Conservation (phyloP, 2,329 filamentous ascomycete genomes). For the Xylariaceae sp. region DNA sequence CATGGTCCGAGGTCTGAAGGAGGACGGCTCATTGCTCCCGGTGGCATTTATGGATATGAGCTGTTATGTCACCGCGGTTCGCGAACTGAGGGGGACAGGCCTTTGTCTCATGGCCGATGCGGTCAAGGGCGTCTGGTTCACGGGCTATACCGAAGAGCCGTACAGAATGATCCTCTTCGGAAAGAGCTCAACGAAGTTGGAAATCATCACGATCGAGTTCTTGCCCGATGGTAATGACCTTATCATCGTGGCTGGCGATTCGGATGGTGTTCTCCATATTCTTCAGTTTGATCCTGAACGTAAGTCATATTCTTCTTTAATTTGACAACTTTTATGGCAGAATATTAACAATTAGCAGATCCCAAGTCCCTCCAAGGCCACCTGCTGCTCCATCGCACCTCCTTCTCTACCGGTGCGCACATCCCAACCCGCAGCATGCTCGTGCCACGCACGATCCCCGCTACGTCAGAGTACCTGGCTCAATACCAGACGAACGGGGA, state of each 20-base stretch:
- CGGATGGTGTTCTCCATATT: constrained; percentile 79
- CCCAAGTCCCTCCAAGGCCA: constrained; percentile 89
- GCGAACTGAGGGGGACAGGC: constrained; percentile 76
- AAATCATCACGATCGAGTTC: constrained; percentile 79
- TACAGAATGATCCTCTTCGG: constrained; percentile 93
- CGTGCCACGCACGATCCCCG: constrained; percentile 60
- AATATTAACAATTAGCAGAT: constrained; percentile 49
- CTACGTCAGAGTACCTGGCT: constrained; percentile 30
- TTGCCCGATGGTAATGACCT: constrained; percentile 79
- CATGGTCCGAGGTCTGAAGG: constrained; percentile 92
- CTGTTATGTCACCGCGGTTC: constrained; percentile 82
- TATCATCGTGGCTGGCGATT: constrained; percentile 76
- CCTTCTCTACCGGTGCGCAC: constrained; percentile 80
- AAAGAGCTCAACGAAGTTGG: constrained; percentile 73
- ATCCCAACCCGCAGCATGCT: constrained; percentile 69
- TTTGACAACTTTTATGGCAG: too few species aligned
- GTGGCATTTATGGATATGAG: constrained; percentile 98
- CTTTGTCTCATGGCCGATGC: constrained; percentile 85
- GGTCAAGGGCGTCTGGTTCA: constrained; percentile 92
- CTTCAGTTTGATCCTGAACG: constrained; percentile 93
- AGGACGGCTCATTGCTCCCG: constrained; percentile 85
- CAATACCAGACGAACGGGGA: constrained; percentile 23
- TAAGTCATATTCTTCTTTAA: constrained; percentile 42
- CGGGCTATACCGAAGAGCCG: constrained; percentile 92
- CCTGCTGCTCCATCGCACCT: constrained; percentile 77